Evolutionary conservation across 2,329 filamentous ascomycete genomes (phyloP).

Genomic region (Colletotrichum destructivum): DNA sequence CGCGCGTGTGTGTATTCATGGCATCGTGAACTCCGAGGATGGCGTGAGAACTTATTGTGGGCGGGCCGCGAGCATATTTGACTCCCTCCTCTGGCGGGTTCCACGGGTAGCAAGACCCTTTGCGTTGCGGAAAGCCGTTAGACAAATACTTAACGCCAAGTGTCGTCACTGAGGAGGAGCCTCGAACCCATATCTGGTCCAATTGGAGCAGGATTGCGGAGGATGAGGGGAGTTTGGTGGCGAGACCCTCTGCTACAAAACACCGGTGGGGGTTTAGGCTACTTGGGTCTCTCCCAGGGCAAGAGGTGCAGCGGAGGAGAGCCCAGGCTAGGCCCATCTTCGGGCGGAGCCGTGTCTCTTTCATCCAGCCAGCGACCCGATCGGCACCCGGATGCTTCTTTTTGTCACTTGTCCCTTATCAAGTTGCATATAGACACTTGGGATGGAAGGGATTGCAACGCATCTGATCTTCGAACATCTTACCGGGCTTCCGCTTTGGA

Average conservation of each 20-base stretch:
- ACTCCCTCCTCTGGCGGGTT: background rate
- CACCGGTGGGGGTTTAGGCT: background rate
- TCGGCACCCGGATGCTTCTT: conserved; percentile 19
- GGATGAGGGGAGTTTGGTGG: conserved; percentile 18
- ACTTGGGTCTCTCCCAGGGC: conserved; percentile 12
- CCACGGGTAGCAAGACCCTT: background rate
- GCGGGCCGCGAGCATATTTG: background rate
- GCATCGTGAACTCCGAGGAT: no score
- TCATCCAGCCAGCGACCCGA: conserved; percentile 11
- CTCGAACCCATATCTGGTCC: background rate
- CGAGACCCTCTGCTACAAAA: background rate
- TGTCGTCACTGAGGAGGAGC: conserved; percentile 29
- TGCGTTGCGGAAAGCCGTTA: conserved; percentile 22
- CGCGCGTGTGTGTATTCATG: background rate
- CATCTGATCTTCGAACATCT: background rate
- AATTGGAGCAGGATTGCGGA: conserved; percentile 15
- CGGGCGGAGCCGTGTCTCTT: conserved; percentile 12
- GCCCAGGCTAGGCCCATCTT: conserved; percentile 17
- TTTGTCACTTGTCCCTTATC: background rate
- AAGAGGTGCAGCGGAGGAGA: conserved; percentile 7
- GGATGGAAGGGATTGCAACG: conserved; percentile 8
- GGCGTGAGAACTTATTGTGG: background rate
- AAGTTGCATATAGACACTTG: conserved; percentile 21
- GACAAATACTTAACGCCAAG: conserved; percentile 22
- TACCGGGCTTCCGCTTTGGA: conserved; percentile 2